phyloP scores from a whole-genome alignment of 805 yeast genomes.

The Saturnispora quitensis region DNA sequence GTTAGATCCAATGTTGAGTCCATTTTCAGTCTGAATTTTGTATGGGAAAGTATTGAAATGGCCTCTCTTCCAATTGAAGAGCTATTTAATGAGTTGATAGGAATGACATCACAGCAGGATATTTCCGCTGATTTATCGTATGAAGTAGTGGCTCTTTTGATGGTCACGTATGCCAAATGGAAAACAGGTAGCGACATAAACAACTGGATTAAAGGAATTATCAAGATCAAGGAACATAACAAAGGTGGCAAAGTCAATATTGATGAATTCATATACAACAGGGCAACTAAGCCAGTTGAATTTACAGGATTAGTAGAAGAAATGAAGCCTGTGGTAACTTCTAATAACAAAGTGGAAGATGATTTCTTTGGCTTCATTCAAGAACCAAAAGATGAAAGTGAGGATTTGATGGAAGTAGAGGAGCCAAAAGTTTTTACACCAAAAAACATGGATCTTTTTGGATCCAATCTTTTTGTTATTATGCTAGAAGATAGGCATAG shows the following conservation, averaged over 20 bases:
- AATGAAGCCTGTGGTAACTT: not conserved
- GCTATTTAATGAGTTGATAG: constrained; percentile 17
- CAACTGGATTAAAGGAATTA: constrained; percentile 19
- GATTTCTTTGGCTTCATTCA: constrained; percentile 25
- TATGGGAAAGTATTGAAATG: constrained; percentile 11
- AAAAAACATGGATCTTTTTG: constrained; percentile 12
- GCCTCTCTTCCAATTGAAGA: constrained; percentile 15
- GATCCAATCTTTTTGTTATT: constrained; percentile 17
- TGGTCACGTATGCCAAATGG: constrained; percentile 20
- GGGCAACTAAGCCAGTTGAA: constrained; percentile 12
- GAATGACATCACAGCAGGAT: constrained; percentile 9
- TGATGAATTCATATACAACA: constrained; percentile 15
- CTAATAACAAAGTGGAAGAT: constrained; percentile 18
- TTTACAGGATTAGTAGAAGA: constrained; percentile 3
- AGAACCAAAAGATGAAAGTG: constrained; percentile 18
- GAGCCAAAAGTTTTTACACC: not conserved
- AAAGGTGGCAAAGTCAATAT: not conserved
- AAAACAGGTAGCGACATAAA: constrained; percentile 11
- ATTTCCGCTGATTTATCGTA: constrained; percentile 9
- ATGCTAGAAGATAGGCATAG: constrained; percentile 6
- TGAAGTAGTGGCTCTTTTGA: constrained; percentile 18
- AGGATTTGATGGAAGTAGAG: constrained; percentile 7
- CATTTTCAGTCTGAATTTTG: constrained; percentile 18
- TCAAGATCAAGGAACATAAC: constrained; percentile 14
- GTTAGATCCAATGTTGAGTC: not conserved